Base-by-base conservation (phyloP, 2,329 filamentous ascomycete species). In the Stagonosporopsis chrysanthemi region DNA sequence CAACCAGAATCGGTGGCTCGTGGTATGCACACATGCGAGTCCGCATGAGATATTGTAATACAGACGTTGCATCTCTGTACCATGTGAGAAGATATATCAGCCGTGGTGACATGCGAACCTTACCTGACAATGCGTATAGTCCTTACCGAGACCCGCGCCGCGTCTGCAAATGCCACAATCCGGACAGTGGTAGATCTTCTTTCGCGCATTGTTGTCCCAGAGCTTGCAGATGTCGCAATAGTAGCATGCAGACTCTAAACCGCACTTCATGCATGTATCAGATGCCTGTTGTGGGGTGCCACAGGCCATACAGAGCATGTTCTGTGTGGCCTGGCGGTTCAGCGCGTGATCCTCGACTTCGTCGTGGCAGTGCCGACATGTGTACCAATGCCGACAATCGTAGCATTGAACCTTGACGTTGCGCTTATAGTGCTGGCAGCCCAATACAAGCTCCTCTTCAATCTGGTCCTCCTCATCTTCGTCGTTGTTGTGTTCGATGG, bases 261-360 rank as follows among this genome's bases (percentile, higher is more conserved):
- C 89, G 73, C 95, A 99, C 53, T 86, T 83, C 47, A 84, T 82
- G 75, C 95, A 99, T 48, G 86, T 83, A 62, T 96, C 91, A 28
- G 86, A 87, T 3, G 90, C 93, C 54, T 86, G 86, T 69, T 99
- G 95, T 2, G 95, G 89, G 53, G 90, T 91, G 6, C 88, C 87
- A 75, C 95, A 99, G 26, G 92, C 82, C 95, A 99, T 99, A 76
- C 95, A 99, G 6, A 99, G 84, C 95, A 99, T 99, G 69, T 97
- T 90, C 75, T 89, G 89, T 7, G 94, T 99, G 67, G 91, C 90
- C 66, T 88, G 88, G 48, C 95, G 87, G 66, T 93, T 86, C 54
- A 99, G 81, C 58, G 81, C 82, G 74, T 97, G 92, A 65, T 91
- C 87, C 69, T 97, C 91, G 8, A 81, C 84, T 45, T 88, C 86